Evolutionary conservation across 345 rosid genomes (phyloP), one percentile per base, ranked within the genome.

Genomic region (Brassica cretica): DNA sequence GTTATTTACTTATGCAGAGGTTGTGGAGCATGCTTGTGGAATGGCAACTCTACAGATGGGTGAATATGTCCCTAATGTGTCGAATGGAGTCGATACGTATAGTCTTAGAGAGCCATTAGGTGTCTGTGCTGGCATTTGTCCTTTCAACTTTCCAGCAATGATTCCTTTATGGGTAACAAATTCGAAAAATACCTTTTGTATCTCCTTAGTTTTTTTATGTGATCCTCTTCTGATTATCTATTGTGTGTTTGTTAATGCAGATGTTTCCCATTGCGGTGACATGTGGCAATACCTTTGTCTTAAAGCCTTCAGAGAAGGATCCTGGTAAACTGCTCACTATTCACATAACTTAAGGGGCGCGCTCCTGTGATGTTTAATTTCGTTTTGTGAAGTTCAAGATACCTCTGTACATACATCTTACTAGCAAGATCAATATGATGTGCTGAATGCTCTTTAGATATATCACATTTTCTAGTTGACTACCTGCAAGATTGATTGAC

Each of bases 121-220:
- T 64, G 94, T 93, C 58, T 95, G 99, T 84, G 99, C 99, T 37
- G 99, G 98, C 58, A 91, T 95, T 73, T 95, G 99, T 70, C 98
- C 99, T 46, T 95, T 95, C 85, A 95, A 95, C 89, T 95, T 95
- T 72, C 98, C 99, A 6, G 99, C 99, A 24, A 93, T 95, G 99
- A 95, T 95, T 82, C 99, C 99, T 55, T 88, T 95, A 82, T 95
- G 99, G 99, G 99, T 93, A 84, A 67, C 73, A 59, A 6, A 24
- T 68, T 71, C 74, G 41, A 5, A 0, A 5, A 0, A 24, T 5
- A 4, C 46, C 11, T 18, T 25, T 6, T 66, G 2, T 19, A 29
- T 15, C 25, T 33, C 21, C 30, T 53, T 60, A 8, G 9, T 58
- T 56, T 2, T 66, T 44, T 21, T 1, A 64, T 39, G 37, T 51